Evolutionary conservation across 129 eudicot species (phyloP).

Genomic region (Oenanthe sinensis): DNA sequence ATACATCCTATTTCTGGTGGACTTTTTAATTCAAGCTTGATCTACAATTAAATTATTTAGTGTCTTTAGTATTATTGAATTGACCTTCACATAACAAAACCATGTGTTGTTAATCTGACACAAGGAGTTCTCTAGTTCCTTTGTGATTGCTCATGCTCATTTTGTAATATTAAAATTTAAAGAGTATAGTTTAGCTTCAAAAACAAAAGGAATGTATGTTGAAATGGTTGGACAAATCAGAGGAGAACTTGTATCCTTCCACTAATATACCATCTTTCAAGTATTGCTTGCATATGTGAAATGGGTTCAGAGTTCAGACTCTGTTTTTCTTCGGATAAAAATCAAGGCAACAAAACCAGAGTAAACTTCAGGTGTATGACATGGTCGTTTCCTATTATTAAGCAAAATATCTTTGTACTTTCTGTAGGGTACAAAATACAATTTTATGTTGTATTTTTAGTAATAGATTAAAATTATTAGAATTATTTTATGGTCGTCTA

Average conservation of each 20-base stretch:
- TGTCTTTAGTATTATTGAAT: not conserved
- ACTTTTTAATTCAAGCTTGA: too few species aligned
- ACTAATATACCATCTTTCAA: not conserved
- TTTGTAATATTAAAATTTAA: not conserved
- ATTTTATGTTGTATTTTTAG: too few species aligned
- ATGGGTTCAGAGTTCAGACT: not conserved
- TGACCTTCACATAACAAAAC: not conserved
- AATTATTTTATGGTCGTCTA: not conserved
- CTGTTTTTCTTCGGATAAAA: not conserved
- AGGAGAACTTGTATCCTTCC: not conserved
- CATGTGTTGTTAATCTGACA: not conserved
- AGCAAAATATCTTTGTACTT: not conserved
- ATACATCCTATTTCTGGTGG: not conserved
- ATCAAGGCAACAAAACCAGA: not conserved
- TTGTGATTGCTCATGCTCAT: not conserved
- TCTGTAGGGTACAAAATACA: not conserved
- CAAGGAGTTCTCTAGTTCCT: not conserved
- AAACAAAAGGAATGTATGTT: too few species aligned
- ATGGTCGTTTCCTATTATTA: not conserved
- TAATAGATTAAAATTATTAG: too few species aligned
- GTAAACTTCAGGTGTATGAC: not conserved
- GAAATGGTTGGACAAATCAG: not conserved
- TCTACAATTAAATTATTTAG: not conserved
- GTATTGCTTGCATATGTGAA: not conserved
- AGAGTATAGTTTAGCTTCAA: not conserved